Conservation (phyloP, 2,329 filamentous ascomycete species). For the Colletotrichum cordylinicola region DNA sequence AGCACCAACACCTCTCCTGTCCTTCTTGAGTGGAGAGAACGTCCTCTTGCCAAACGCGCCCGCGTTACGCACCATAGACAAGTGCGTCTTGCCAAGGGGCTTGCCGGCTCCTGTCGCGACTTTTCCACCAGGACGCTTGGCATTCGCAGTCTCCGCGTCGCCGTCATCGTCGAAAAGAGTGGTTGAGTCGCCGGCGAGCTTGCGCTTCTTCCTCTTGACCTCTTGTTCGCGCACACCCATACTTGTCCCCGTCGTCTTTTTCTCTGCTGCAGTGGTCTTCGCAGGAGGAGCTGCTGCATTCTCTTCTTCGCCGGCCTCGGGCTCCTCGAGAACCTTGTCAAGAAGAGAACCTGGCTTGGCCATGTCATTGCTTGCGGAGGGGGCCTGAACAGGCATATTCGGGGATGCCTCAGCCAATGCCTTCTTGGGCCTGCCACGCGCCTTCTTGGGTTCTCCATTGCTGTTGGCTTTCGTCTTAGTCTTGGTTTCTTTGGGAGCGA, state of each 20-base stretch:
- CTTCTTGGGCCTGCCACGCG: conserved; percentile 53
- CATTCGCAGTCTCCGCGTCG: conserved; percentile 36
- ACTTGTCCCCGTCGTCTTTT: conserved; percentile 29
- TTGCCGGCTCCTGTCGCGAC: conserved; percentile 29
- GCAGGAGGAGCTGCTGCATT: conserved; percentile 29
- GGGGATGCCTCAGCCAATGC: conserved; percentile 50
- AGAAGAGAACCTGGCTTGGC: conserved; percentile 40
- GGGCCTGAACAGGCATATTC: conserved; percentile 41
- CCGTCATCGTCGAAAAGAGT: conserved; percentile 73
- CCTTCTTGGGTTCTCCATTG: conserved; percentile 32
- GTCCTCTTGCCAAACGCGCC: conserved; percentile 53
- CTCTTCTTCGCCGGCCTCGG: conserved; percentile 29
- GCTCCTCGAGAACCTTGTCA: conserved; percentile 46
- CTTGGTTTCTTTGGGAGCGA: conserved; percentile 24
- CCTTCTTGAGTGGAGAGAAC: conserved; percentile 78
- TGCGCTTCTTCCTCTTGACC: conserved; percentile 74
- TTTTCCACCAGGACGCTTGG: conserved; percentile 39
- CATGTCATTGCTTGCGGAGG: conserved; percentile 26
- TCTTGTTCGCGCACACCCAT: conserved; percentile 38
- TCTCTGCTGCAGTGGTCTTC: conserved; percentile 27
- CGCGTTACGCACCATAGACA: conserved; percentile 43
- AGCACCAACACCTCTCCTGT: conserved; percentile 66
- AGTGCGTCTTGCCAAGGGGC: conserved; percentile 36
- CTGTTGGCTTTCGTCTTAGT: conserved; percentile 28
- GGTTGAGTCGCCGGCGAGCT: conserved; percentile 66